Base-by-base conservation (phyloP, 257 asterid species). In the Fraxinus cuspidata region DNA sequence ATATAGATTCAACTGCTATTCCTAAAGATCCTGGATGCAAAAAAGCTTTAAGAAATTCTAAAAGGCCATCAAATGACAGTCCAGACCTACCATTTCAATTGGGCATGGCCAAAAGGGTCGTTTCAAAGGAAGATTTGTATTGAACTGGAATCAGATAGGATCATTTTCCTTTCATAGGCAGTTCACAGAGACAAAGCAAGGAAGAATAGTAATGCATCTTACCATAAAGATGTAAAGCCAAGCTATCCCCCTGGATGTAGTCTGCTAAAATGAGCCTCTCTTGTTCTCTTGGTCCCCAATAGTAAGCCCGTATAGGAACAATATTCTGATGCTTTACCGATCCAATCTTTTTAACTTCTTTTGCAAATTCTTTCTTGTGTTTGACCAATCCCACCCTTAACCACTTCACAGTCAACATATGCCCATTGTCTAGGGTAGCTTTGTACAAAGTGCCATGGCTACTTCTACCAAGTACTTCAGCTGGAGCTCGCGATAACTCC, bases 401-500 rank as follows among this genome's bases (percentile, higher is more conserved):
- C 98, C 98, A 94, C 86, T 94, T 94, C 83, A 94, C 98, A 38
- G 96, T 89, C 67, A 94, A 87, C 94, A 94, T 85, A 77, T 89
- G 92, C 73, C 96, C 92, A 38, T 81, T 94, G 81, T 81, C 92
- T n/a, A 94, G 82, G 63, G 95, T 92, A 76, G 98, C 96, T 84
- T 94, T 94, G 81, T 94, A 94, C 76, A 94, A 74, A 29, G 98
- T 94, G 71, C 98, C 98, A 80, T 94, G 98, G 86, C 93, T 92
- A 85, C 98, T 94, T 86, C 98, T 86, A 70, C 98, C 98, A 76
- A 94, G 92, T 49, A 94, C 98, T 87, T 94, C 98, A 13, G 98
- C 98, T 38, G 97, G 98, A 78, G 98, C 98, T 70, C 96, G 92
- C 76, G 98, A 94, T 82, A 94, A 83, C 83, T 92, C 96, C 87